phyloP scores from a whole-genome alignment of 169 alveolate species.

The Plasmodium malariae region DNA sequence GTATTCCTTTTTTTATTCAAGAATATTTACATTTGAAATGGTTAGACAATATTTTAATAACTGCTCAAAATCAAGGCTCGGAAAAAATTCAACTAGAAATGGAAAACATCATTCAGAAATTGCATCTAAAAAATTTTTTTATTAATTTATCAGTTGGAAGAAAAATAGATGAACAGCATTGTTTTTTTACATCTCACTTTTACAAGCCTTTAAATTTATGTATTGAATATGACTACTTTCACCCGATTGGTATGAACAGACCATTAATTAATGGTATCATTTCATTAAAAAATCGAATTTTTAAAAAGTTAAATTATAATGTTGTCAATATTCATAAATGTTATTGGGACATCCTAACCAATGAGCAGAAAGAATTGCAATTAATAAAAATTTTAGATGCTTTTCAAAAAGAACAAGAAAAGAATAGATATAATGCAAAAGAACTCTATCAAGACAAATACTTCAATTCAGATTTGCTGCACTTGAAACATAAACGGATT shows the following conservation, averaged over 20 bases:
- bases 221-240: conserved; percentile 87
- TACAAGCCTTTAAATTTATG: conserved; percentile 86
- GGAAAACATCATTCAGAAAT: conserved; percentile 86
- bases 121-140: conserved; percentile 82
- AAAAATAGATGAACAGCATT: conserved; percentile 90
- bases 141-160: conserved; percentile 90
- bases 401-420: conserved; percentile 55
- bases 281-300: conserved; percentile 84
- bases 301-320: conserved; percentile 86
- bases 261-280: conserved; percentile 87
- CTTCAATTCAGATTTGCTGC: conserved; percentile 76
- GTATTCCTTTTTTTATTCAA: conserved; percentile 87
- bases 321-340: conserved; percentile 86
- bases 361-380: conserved; percentile 87
- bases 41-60: conserved; percentile 87
- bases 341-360: conserved; percentile 84
- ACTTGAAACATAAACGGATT: conserved; percentile 85
- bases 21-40: conserved; percentile 86
- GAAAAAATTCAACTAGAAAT: conserved; percentile 89
- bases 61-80: conserved; percentile 89
- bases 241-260: conserved; percentile 82
- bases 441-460: conserved; percentile 76
- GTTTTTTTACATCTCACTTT: conserved; percentile 88
- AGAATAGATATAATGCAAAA: conserved; percentile 36
- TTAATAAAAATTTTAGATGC: conserved; percentile 78